phyloP scores from a whole-genome alignment of 805 yeast species.

The Brettanomyces nanus region DNA sequence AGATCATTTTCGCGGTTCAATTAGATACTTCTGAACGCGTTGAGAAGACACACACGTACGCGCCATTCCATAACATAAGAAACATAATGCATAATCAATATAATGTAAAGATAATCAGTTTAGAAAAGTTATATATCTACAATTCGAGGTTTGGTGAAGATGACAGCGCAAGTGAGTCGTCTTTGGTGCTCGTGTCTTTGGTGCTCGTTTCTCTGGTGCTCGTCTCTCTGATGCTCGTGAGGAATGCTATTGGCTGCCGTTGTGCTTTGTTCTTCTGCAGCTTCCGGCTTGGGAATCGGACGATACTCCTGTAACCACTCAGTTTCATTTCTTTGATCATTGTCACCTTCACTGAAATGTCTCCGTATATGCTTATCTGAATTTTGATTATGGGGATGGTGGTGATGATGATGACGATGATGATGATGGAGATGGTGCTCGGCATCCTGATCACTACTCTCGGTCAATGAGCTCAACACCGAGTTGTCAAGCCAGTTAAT shows the following conservation, averaged over 20 bases:
- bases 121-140: too few relatives aligned
- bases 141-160: constrained; percentile 32
- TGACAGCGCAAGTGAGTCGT: constrained; percentile 39
- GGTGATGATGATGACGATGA: constrained; percentile 4
- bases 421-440: constrained; percentile 5
- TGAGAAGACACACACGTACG: too few relatives aligned
- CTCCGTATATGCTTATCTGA: background rate
- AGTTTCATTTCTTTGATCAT: background rate
- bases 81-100: too few relatives aligned
- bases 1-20: too few relatives aligned
- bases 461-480: background rate
- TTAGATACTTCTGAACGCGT: too few relatives aligned
- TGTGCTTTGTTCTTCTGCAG: background rate
- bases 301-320: too few relatives aligned
- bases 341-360: background rate
- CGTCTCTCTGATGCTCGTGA: background rate
- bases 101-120: too few relatives aligned
- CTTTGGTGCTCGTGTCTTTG: constrained; percentile 27
- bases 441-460: background rate
- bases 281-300: background rate
- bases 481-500: constrained; percentile 11
- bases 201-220: constrained; percentile 29
- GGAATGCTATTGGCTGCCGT: background rate
- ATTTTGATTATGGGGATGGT: constrained; percentile 4
- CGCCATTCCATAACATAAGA: too few relatives aligned